Base-by-base conservation (phyloP, 225 moss, liverwort and hornwort species). In the Marchantia polymorpha region DNA sequence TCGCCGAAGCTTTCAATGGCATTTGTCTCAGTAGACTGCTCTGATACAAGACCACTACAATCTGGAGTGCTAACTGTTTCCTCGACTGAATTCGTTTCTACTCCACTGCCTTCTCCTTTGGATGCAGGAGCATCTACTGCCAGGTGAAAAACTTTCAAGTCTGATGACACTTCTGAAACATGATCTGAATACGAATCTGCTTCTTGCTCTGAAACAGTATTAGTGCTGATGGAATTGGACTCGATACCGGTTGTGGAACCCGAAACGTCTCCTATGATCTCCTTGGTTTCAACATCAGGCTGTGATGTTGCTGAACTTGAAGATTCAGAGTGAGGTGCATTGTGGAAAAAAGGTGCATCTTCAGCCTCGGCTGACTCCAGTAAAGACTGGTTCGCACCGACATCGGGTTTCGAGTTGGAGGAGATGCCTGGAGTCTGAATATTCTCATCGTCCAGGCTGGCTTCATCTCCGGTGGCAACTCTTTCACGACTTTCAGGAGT, bases 391-490 rank as follows among this genome's bases (percentile, higher is more conserved):
- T 71, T 49, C 53, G 64, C 51, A 79, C 56, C 27, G 69, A 51
- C 20, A 19, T 76, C 22, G 68, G 60, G 31, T 47, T 22, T 48
- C 53, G 73, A 17, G 72, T 54, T n/a, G n/a, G 66, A 54, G 55
- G 68, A 75, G 75, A 55, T 56, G 22, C 39, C 66, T 56, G 63
- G 20, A 49, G 31, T 39, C 16, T 50, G 49, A 59, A 39, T 59
- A 71, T 76, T 76, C 8, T 83, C 61, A 68, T 48, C 74, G 56
- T 74, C 61, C 17, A 80, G 47, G 25, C 47, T 65, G 73, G 14
- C 26, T 46, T 65, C 74, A 51, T 80, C 64, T 58, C 63, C 19
- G 17, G 54, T 53, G 29, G 52, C 31, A 6, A 63, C 31, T 47
- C 46, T 72, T 71, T 60, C 48, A n/a, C 13, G 72, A 50, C 61